phyloP scores from a whole-genome alignment of 257 asterid species.

The Echium plantagineum region DNA sequence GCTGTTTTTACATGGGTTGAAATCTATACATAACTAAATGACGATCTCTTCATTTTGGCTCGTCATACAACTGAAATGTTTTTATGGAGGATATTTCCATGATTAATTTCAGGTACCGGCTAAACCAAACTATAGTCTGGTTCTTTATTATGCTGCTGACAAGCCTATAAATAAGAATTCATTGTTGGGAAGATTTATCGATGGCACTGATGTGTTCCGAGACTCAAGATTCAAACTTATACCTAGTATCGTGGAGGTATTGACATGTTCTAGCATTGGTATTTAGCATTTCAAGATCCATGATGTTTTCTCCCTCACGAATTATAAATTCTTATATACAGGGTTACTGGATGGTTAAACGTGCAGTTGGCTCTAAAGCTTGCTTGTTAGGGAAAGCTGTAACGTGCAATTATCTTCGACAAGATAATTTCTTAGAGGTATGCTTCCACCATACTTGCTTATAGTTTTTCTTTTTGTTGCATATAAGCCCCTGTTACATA shows the following conservation, averaged over 20 bases:
- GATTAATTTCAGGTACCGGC: constrained; percentile 76
- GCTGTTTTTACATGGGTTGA: too few relatives aligned
- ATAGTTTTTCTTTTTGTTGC: not conserved
- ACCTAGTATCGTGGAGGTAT: constrained; percentile 93
- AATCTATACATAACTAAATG: not conserved
- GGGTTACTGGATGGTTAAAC: constrained; percentile 99
- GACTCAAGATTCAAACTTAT: constrained; percentile 96
- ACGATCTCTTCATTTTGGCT: not conserved
- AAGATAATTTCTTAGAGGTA: constrained; percentile 96
- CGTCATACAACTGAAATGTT: not conserved
- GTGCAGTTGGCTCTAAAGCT: constrained; percentile 98
- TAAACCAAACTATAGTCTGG: constrained; percentile 89
- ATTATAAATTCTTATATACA: constrained; percentile 11
- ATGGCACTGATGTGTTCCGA: constrained; percentile 80
- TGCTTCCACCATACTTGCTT: constrained; percentile 7
- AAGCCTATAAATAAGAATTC: constrained; percentile 72
- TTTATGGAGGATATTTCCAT: constrained; percentile 4
- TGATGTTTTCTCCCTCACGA: constrained; percentile 1
- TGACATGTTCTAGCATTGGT: constrained; percentile 1
- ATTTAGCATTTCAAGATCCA: not conserved
- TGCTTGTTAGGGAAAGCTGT: constrained; percentile 96
- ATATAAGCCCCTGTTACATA: not conserved
- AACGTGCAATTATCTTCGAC: constrained; percentile 82
- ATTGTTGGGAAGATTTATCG: constrained; percentile 69
- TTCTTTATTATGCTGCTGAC: constrained; percentile 85